phyloP scores from a whole-genome alignment of 345 rosid species.

The Sonneratia alba region DNA sequence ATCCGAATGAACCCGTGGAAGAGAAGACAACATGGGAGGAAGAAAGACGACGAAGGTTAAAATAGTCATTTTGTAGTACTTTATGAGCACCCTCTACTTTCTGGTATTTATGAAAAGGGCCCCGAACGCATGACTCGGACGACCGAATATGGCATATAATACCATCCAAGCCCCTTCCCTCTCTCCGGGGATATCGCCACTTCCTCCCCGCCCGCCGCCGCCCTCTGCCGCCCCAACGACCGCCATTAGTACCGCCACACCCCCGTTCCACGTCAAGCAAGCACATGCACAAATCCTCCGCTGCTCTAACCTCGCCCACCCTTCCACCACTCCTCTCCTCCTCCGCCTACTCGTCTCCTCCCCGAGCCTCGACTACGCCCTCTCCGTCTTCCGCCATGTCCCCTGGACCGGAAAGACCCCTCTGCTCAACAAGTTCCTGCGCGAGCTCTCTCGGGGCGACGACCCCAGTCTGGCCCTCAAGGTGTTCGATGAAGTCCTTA shows the following conservation, averaged over 20 bases:
- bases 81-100: background rate
- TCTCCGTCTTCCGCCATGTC: constrained; percentile 36
- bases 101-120: background rate
- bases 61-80: background rate
- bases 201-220: background rate
- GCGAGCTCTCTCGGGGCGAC: constrained; percentile 27
- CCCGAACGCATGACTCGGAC: too few species aligned
- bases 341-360: constrained; percentile 28
- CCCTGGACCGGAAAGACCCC: constrained; percentile 11
- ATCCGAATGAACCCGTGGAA: background rate
- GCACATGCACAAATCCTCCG: constrained; percentile 45
- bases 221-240: background rate
- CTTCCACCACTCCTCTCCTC: constrained; percentile 25
- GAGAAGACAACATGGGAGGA: background rate
- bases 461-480: constrained; percentile 18
- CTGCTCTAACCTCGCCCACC: constrained; percentile 15
- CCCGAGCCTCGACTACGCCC: constrained; percentile 29
- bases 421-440: constrained; percentile 32
- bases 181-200: background rate
- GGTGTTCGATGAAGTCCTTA: constrained; percentile 25
- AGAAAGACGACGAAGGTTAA: background rate
- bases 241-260: constrained; percentile 13
- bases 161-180: constrained; percentile 8
- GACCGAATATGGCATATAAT: too few species aligned
- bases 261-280: constrained; percentile 31